Percentiles rank a stretch among this genome's conserved stretches.
Conservation (phyloP, 306 rosid genomes). For the Prunus dulcis region DNA sequence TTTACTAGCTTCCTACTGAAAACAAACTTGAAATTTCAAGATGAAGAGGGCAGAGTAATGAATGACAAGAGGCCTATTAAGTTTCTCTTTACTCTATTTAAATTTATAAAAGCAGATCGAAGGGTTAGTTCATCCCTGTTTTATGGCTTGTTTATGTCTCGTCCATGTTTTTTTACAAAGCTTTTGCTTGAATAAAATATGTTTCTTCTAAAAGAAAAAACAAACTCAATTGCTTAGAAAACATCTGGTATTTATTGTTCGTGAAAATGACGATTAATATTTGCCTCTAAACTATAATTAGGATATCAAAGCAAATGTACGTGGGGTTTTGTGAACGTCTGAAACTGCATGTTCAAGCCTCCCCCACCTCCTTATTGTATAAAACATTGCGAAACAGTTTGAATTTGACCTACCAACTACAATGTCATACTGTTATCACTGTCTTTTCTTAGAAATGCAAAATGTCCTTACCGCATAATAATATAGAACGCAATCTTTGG, state of each 20-base stretch:
- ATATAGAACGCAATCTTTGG: conserved; percentile 8
- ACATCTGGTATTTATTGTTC: neutral
- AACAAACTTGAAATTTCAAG: neutral
- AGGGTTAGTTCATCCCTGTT: neutral
- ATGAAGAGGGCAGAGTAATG: neutral
- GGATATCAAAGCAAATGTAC: neutral
- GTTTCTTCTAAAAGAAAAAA: no score
- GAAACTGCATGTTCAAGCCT: neutral
- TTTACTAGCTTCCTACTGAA: neutral
- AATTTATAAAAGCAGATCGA: neutral
- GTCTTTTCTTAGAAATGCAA: neutral
- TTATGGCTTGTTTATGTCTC: neutral
- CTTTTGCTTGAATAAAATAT: no score
- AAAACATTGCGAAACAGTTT: neutral
- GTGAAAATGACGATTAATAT: neutral
- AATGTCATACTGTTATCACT: neutral
- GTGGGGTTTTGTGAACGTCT: neutral
- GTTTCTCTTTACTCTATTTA: neutral
- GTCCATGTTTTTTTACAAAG: neutral
- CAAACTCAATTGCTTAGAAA: neutral
- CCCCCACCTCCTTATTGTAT: neutral
- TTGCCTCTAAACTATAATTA: neutral
- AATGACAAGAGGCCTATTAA: neutral
- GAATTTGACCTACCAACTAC: neutral
- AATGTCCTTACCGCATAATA: conserved; percentile 4